phyloP scores from a whole-genome alignment of 352 stramenopile species.

The Pythium apleroticum region DNA sequence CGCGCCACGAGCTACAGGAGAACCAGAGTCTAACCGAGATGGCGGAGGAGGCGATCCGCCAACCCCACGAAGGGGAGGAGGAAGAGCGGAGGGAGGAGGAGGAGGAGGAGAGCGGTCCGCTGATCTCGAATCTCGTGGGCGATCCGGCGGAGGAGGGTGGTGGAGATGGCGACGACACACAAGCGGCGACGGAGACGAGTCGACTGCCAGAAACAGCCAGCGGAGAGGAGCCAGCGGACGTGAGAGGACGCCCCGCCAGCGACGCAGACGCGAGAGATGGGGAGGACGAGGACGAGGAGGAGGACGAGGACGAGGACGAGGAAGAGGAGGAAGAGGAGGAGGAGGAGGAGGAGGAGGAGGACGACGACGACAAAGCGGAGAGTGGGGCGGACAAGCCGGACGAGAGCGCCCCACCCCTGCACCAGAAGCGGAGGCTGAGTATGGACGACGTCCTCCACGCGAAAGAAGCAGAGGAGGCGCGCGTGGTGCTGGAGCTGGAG shows the following conservation, averaged over 20 bases:
- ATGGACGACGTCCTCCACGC: neutral
- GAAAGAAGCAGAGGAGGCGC: conserved; percentile 8
- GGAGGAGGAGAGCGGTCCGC: neutral
- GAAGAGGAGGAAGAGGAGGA: neutral
- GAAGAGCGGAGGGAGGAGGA: neutral
- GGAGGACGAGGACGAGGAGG: neutral
- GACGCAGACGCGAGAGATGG: neutral
- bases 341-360: neutral
- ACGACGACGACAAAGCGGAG: neutral
- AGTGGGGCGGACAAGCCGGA: neutral
- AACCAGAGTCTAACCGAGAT: conserved; percentile 15
- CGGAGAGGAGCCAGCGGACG: neutral
- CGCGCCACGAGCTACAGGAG: neutral
- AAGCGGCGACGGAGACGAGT: neutral
- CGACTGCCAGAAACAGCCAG: neutral
- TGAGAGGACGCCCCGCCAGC: neutral
- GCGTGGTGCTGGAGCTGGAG: conserved; percentile 12
- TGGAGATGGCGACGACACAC: neutral
- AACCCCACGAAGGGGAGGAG: neutral
- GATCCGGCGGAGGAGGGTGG: neutral
- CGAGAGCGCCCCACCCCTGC: neutral
- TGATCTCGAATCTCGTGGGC: neutral
- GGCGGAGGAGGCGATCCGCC: conserved; percentile 12
- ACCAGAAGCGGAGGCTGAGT: conserved; percentile 1
- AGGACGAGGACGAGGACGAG: neutral